A percentile compares a stretch with the other conserved stretches of the same genome.
phyloP scores from a whole-genome alignment of 192 early-diverging fungal species.

The Jimgerdemannia flammicorona region DNA sequence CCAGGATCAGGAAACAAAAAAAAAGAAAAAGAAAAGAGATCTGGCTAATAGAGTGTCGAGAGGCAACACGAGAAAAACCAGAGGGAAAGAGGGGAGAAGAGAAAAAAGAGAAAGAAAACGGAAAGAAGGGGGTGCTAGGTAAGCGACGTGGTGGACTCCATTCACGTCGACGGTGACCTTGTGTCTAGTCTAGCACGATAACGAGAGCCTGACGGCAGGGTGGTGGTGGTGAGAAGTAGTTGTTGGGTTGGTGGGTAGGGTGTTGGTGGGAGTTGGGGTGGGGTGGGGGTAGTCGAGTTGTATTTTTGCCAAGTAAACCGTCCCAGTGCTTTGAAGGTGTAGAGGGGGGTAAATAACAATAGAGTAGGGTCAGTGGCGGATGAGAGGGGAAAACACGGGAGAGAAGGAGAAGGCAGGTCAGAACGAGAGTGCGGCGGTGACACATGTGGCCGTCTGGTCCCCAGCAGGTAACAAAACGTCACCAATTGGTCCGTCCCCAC shows the following conservation, averaged over 20 bases:
- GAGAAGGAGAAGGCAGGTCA: background rate
- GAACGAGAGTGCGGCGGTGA: background rate
- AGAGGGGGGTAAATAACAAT: background rate
- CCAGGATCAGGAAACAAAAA: too few species aligned
- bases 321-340: too few species aligned
- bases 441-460: background rate
- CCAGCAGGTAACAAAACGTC: background rate
- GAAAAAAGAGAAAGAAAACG: background rate
- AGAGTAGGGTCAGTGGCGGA: too few species aligned
- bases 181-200: background rate
- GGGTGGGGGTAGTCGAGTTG: too few species aligned
- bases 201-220: too few species aligned
- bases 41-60: too few species aligned
- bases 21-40: too few species aligned
- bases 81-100: background rate
- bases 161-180: conserved; percentile 4
- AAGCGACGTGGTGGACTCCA: background rate
- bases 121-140: background rate
- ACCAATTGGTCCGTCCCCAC: conserved; percentile 1
- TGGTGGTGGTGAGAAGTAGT: too few species aligned
- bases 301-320: too few species aligned
- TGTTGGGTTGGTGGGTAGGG: too few species aligned
- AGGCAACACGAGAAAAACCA: background rate
- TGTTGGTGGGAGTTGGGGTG: too few species aligned
- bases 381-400: background rate